Conservation (phyloP, 371 early-diverging fungal species). For the Rhizopus sp. region DNA sequence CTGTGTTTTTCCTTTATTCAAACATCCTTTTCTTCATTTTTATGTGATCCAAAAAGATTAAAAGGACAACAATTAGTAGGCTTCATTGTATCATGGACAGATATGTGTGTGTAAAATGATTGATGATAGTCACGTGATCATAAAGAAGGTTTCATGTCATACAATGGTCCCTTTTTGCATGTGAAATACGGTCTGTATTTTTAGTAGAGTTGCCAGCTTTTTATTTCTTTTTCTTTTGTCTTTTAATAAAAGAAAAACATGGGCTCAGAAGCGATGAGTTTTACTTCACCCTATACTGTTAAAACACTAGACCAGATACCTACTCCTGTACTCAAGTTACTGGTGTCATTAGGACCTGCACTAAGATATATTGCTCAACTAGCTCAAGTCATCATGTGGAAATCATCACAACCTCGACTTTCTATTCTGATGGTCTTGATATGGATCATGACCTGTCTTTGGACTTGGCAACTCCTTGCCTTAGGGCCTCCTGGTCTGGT, state of each 20-base stretch:
- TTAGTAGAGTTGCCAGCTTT: no score
- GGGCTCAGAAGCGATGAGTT: constrained; percentile 14
- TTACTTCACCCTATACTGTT: constrained; percentile 40
- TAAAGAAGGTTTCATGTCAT: no score
- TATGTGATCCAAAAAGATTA: no score
- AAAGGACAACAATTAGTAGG: no score
- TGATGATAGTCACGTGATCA: no score
- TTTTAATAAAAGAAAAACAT: background rate
- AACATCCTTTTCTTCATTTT: no score
- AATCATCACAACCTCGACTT: constrained; percentile 21
- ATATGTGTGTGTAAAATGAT: no score
- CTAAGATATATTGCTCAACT: constrained; percentile 14
- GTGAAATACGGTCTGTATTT: no score
- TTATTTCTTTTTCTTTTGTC: no score
- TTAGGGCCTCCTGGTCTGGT: constrained; percentile 32
- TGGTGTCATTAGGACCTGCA: constrained; percentile 35
- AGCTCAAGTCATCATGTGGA: constrained; percentile 32
- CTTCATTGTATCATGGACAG: no score
- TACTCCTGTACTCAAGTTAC: constrained; percentile 33
- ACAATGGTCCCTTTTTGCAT: no score
- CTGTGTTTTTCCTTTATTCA: no score
- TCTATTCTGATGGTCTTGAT: constrained; percentile 29
- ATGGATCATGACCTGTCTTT: constrained; percentile 34
- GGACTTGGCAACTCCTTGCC: constrained; percentile 33
- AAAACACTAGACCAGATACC: constrained; percentile 46